These are phyloP conservation scores for Plasmodium chabaudi DNA, from an alignment of 169 alveolate species.

Conservation along the genomic window DNA sequence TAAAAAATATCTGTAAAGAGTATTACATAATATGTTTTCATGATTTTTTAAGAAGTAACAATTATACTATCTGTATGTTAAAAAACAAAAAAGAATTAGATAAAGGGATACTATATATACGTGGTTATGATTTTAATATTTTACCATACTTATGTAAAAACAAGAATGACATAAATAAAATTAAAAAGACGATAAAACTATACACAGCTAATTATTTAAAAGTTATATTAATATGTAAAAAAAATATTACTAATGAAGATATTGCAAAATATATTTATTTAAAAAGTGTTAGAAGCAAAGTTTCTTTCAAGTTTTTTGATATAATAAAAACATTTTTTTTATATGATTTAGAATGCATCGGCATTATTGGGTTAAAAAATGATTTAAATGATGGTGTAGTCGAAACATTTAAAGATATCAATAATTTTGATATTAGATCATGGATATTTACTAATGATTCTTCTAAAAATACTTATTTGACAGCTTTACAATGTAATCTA, in stretches of 20 bases:
- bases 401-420: constrained; percentile 51
- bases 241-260: constrained; percentile 64
- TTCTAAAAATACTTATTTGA: constrained; percentile 69
- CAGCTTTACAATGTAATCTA: constrained; percentile 64
- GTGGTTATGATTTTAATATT: constrained; percentile 70
- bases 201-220: constrained; percentile 71
- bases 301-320: constrained; percentile 48
- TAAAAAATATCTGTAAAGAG: constrained; percentile 32
- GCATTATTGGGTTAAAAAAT: constrained; percentile 72
- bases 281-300: constrained; percentile 29
- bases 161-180: constrained; percentile 49
- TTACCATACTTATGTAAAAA: constrained; percentile 48
- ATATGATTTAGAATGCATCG: constrained; percentile 59
- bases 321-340: constrained; percentile 63
- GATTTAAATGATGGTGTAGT: constrained; percentile 56
- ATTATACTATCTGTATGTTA: constrained; percentile 60
- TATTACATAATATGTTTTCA: constrained; percentile 63
- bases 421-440: constrained; percentile 67
- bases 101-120: constrained; percentile 41
- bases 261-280: constrained; percentile 65
- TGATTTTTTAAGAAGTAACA: constrained; percentile 66
- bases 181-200: constrained; percentile 47
- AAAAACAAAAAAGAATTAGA: constrained; percentile 45
- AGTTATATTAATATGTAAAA: constrained; percentile 67
- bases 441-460: constrained; percentile 76